Base-by-base conservation (phyloP, 2,329 filamentous ascomycete genomes). In the Sarocladium strictum region DNA sequence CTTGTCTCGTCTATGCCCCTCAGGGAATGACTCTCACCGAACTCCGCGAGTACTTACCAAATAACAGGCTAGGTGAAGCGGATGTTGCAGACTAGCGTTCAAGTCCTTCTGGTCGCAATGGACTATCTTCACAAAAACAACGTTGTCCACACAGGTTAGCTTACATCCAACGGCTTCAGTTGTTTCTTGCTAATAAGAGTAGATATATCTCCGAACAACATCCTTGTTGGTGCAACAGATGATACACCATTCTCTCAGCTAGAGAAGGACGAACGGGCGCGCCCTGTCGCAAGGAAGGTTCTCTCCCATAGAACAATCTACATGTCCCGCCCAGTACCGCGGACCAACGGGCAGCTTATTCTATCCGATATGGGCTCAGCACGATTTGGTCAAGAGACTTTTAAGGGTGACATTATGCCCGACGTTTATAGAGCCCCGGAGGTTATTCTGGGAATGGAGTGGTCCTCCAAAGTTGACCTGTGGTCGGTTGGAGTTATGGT, bases 401-500 rank as follows among this genome's bases (percentile, higher is more conserved):
- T 64, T 54, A n/a, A n/a, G 10, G 64, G 64, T 5, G 60, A 66
- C 53, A 62, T 68, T 21, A 68, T 69, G 64, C 68, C 66, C 2
- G 60, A 59, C 24, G 53, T 67, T 12, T 70, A 70, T 54, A 57
- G 40, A 24, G 40, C 40, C 23, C 40, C 40, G 23, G 68, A 70
- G 55, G 60, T 70, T 2, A 64, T 70, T 15, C 29, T 70, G 11
- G 63, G 62, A 15, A 65, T 69, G 57, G 58, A 67, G 24, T 70
- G 68, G 67, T 58, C 60, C 15, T 63, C 62, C 24, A 67, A 65
- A 56, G 61, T 70, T 27, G 68, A 69, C 49, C 64, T 70, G 1
- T 71, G 68, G 68, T 67, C 66, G 51, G 55, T 68, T 47, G 65
- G 61, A n/a, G 58, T 63, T 15, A 63, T 67, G 63, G 64, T 65